Evolutionary conservation across 2,329 filamentous ascomycete genomes (phyloP), one percentile per base, ranked within the genome.

Genomic region (Helicocarpus griseus): DNA sequence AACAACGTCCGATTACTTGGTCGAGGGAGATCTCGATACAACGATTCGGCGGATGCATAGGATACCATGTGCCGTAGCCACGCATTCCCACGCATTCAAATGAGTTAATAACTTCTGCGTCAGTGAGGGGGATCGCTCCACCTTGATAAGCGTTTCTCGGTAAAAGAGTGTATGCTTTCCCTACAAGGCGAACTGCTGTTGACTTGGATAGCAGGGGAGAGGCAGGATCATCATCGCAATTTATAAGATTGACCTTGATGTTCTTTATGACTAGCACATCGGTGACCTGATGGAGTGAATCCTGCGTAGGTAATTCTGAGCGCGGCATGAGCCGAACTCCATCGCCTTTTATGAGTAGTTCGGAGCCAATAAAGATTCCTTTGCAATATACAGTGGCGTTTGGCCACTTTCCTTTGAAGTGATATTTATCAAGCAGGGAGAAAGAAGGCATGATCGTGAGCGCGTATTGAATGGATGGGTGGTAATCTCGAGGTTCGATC

Each of bases 331-430:
- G 61, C 4, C 79, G 76, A 2, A 82, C 73, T 0, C 70, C 65
- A 54, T 84, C 81, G 1, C 77, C 77, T 4, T 76, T 61, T 4
- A 71, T 65, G 9, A 83, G 60, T 28, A 82, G 65, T 58, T 84
- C 81, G 2, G 75, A 60, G 0, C 81, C 80, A 2, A 83, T 61
- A 54, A 74, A 82, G 5, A 82, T 69, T 0, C 76, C 79, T 46
- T 72, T 69, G 52, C 72, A 76, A 49, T 71, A 73, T n/a, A 83
- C 69, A 0, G 64, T 68, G 0, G 77, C 78, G 14, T 75, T 63
- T 0, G 78, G 77, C 77, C 79, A 82, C 1, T 56, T 62, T 0
- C 80, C 80, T 21, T 64, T 69, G 60, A 82, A 78, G 22, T 69
- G 72, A 48, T 73, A 70, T 49, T 75, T 78, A 6, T 77, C 73